Percentiles rank a stretch among this genome's conserved stretches.
These are phyloP conservation scores for Vaccinium macrocarpon DNA, from an alignment of 148 eudicot species.

Conservation along the genomic window DNA sequence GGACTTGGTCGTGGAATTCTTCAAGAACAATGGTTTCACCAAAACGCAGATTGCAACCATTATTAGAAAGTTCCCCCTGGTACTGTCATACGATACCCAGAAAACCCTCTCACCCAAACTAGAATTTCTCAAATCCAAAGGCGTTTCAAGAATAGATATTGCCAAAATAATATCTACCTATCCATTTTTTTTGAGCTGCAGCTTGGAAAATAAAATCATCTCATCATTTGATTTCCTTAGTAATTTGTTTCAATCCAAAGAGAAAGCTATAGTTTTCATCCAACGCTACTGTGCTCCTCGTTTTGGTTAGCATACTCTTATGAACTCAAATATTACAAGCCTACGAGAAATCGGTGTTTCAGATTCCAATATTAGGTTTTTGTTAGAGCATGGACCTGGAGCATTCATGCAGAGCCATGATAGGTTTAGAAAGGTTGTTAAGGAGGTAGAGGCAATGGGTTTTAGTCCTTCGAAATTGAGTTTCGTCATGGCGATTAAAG, in stretches of 20 bases:
- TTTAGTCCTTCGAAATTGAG: constrained; percentile 5
- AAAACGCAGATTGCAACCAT: neutral
- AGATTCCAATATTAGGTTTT: neutral
- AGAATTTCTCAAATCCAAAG: neutral
- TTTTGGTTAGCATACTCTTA: neutral
- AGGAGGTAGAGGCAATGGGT: constrained; percentile 29
- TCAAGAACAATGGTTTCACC: neutral
- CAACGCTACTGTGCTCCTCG: neutral
- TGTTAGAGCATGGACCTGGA: constrained; percentile 13
- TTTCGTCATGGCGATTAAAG: constrained; percentile 11
- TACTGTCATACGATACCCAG: neutral
- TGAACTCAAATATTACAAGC: neutral
- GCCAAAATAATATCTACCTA: neutral
- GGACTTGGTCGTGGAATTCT: neutral
- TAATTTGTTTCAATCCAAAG: neutral
- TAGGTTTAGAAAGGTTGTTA: constrained; percentile 15
- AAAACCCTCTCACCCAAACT: neutral
- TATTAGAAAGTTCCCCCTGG: neutral
- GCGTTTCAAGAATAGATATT: neutral
- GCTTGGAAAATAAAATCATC: neutral
- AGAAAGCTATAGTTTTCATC: neutral
- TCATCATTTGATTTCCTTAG: neutral
- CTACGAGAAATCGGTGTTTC: neutral
- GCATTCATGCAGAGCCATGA: neutral
- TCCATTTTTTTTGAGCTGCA: neutral